These are phyloP conservation scores for Orobanche coerulescens DNA, from an alignment of 257 asterid genomes.

Conservation along the genomic window DNA sequence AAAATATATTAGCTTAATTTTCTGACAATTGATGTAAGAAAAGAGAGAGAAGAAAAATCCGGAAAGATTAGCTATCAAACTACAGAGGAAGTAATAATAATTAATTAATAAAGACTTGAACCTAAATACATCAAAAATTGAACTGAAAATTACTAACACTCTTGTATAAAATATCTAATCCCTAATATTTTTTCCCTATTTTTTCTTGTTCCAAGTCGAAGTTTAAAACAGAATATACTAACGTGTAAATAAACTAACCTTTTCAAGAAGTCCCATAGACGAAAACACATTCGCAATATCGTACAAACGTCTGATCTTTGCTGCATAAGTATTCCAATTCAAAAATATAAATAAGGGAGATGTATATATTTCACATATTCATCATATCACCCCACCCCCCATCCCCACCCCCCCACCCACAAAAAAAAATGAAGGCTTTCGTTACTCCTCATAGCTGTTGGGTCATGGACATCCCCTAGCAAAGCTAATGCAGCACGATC, in stretches of 20 bases:
- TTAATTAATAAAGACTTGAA: neutral
- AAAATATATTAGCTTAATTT: neutral
- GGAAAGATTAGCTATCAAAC: neutral
- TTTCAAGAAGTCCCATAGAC: slow-evolving; percentile 57
- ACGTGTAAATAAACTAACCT: slow-evolving; percentile 37
- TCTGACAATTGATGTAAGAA: neutral
- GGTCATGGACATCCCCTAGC: slow-evolving; percentile 43
- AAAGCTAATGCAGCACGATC: slow-evolving; percentile 52
- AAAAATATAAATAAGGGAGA: slow-evolving; percentile 1
- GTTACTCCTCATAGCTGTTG: slow-evolving; percentile 52
- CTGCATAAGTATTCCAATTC: slow-evolving; percentile 33
- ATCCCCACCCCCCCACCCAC: too few species aligned
- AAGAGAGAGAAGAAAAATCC: neutral
- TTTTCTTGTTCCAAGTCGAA: slow-evolving; percentile 1
- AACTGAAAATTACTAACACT: neutral
- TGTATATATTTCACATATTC: neutral
- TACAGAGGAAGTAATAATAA: neutral
- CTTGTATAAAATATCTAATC: neutral
- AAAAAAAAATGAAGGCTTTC: slow-evolving; percentile 21
- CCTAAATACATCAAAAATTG: neutral
- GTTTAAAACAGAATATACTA: neutral
- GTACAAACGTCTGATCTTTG: slow-evolving; percentile 58
- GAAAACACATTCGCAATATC: slow-evolving; percentile 62
- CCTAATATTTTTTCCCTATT: neutral
- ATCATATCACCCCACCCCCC: slow-evolving; percentile 16